Percentiles rank a stretch among this genome's conserved stretches.
Conservation (phyloP, 495 filamentous ascomycete species). For the Trichoderma virens region DNA sequence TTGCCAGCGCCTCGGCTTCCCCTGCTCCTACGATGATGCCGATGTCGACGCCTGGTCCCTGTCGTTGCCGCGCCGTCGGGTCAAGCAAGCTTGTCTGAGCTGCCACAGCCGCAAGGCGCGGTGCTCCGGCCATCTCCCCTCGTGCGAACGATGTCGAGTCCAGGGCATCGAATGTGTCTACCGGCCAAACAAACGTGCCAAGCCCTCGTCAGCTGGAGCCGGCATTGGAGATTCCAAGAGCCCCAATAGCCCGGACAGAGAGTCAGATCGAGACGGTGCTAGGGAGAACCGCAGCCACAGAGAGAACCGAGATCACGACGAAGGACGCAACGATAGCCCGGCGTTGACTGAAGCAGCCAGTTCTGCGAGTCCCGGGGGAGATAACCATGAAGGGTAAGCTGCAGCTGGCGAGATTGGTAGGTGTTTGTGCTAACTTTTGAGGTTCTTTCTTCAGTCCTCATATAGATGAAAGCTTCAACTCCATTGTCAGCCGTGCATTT, state of each 20-base stretch:
- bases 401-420: neutral
- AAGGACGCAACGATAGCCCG: neutral
- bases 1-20: conserved; percentile 42
- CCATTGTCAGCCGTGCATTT: conserved; percentile 34
- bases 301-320: neutral
- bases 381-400: neutral
- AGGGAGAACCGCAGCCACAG: neutral
- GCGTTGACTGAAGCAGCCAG: neutral
- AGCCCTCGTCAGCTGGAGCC: neutral
- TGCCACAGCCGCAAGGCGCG: conserved; percentile 42
- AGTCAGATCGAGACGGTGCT: neutral
- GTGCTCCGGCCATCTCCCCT: conserved; percentile 39
- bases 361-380: neutral
- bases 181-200: conserved; percentile 36
- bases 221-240: neutral
- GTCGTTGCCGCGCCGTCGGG: conserved; percentile 38
- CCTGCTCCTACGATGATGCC: conserved; percentile 39
- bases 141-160: conserved; percentile 37
- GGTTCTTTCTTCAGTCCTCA: neutral
- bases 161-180: conserved; percentile 44
- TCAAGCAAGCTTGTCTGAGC: conserved; percentile 39
- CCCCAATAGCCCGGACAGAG: conserved; percentile 10
- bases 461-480: conserved; percentile 26
- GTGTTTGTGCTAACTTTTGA: neutral
- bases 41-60: conserved; percentile 21